These are phyloP conservation scores for Blastomyces percursus DNA, from an alignment of 2,329 filamentous ascomycete genomes.

Conservation along the genomic window DNA sequence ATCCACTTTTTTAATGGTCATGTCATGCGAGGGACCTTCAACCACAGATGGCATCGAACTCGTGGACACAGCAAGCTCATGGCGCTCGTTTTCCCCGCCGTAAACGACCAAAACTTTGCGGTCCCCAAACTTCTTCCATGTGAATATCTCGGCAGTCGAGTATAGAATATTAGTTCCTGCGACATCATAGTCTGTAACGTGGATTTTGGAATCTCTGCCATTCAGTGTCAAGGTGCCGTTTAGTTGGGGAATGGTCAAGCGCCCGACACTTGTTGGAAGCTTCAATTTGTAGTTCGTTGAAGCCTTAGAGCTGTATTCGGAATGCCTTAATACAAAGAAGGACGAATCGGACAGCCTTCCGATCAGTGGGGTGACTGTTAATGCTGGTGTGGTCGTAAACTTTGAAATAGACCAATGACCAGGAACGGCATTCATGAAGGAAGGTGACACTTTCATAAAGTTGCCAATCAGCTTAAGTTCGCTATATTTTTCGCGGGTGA, in stretches of 20 bases:
- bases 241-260: slow-evolving; percentile 32
- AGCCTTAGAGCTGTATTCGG: slow-evolving; percentile 49
- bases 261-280: slow-evolving; percentile 37
- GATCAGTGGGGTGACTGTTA: slow-evolving; percentile 51
- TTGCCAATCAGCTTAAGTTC: slow-evolving; percentile 67
- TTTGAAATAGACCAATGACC: slow-evolving; percentile 35
- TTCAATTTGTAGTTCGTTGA: slow-evolving; percentile 53
- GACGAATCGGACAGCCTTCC: slow-evolving; percentile 43
- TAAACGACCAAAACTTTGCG: slow-evolving; percentile 41
- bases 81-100: slow-evolving; percentile 30
- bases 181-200: slow-evolving; percentile 34
- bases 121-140: slow-evolving; percentile 48
- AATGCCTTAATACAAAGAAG: slow-evolving; percentile 59
- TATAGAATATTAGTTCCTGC: slow-evolving; percentile 32
- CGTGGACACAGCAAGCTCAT: slow-evolving; percentile 31
- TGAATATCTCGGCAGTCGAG: slow-evolving; percentile 36
- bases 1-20: slow-evolving; percentile 22
- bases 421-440: slow-evolving; percentile 52
- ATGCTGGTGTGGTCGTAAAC: slow-evolving; percentile 40
- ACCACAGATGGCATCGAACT: slow-evolving; percentile 20
- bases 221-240: slow-evolving; percentile 29
- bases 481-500: slow-evolving; percentile 65
- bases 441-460: slow-evolving; percentile 61
- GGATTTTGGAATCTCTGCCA: slow-evolving; percentile 36
- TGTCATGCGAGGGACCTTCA: slow-evolving; percentile 24